These are phyloP conservation scores for Coemansia sp. DNA, from an alignment of 192 early-diverging fungal genomes.

Conservation along the genomic window DNA sequence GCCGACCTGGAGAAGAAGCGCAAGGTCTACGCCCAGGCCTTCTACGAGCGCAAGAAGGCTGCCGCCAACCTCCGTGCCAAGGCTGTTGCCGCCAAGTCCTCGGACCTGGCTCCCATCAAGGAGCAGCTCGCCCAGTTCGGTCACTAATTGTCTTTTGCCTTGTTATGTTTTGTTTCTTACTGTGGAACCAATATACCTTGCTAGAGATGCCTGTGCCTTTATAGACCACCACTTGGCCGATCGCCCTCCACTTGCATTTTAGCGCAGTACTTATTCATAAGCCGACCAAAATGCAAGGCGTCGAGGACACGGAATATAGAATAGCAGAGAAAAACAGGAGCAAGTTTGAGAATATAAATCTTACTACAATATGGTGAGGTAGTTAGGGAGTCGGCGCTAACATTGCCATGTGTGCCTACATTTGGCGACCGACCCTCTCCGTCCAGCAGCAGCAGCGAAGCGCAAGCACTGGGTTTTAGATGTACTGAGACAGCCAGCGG, in stretches of 20 bases:
- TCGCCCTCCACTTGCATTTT: neutral
- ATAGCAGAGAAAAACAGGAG: neutral
- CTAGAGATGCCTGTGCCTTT: neutral
- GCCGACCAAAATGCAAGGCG: neutral
- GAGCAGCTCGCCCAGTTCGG: slow-evolving; percentile 58
- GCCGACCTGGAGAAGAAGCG: slow-evolving; percentile 97
- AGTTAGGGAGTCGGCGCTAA: neutral
- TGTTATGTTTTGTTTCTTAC: neutral
- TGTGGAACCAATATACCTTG: neutral
- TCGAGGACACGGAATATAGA: neutral
- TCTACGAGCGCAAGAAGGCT: slow-evolving; percentile 90
- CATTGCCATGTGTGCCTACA: neutral
- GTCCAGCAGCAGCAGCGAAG: slow-evolving; percentile 1
- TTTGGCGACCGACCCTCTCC: neutral
- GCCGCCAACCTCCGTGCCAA: slow-evolving; percentile 65
- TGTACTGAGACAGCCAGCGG: slow-evolving; percentile 86
- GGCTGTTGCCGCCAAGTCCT: slow-evolving; percentile 55
- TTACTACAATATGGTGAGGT: neutral
- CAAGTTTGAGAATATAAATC: neutral
- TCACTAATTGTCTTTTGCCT: slow-evolving; percentile 51
- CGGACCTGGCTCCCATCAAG: slow-evolving; percentile 60
- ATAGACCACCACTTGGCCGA: neutral
- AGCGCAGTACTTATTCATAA: slow-evolving; percentile 3
- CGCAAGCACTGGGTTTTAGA: slow-evolving; percentile 52
- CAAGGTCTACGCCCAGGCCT: slow-evolving; percentile 90